These are phyloP conservation scores for Xylariales sp. DNA, from an alignment of 2,329 filamentous ascomycete genomes.

Conservation along the genomic window DNA sequence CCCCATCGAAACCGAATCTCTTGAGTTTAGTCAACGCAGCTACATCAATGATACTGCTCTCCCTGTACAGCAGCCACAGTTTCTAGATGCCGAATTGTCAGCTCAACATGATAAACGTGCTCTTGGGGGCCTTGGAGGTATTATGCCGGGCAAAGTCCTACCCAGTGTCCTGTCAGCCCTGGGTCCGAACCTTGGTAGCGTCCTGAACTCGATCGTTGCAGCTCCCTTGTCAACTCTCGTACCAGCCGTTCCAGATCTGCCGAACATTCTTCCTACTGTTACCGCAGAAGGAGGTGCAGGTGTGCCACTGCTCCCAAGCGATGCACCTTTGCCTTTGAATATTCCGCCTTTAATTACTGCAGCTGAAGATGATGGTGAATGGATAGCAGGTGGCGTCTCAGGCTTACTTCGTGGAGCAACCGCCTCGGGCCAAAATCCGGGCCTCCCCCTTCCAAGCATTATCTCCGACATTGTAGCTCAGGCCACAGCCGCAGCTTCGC, in stretches of 20 bases:
- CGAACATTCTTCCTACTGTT: slow-evolving; percentile 4
- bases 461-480: slow-evolving; percentile 9
- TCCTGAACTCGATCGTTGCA: slow-evolving; percentile 3
- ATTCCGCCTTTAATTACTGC: background rate
- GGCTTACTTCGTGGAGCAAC: slow-evolving; percentile 3
- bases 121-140: slow-evolving; percentile 3
- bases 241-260: slow-evolving; percentile 1
- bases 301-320: slow-evolving; percentile 1
- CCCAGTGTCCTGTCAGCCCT: slow-evolving; percentile 2
- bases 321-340: background rate
- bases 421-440: background rate
- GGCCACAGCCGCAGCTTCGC: slow-evolving; percentile 13
- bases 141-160: slow-evolving; percentile 8
- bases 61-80: background rate
- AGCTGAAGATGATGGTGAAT: slow-evolving; percentile 5
- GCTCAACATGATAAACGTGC: slow-evolving; percentile 8
- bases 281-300: slow-evolving; percentile 5
- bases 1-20: background rate
- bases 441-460: slow-evolving; percentile 12
- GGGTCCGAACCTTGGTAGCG: slow-evolving; percentile 3
- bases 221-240: slow-evolving; percentile 5
- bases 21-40: background rate
- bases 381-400: slow-evolving; percentile 7
- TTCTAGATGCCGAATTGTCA: too few relatives aligned
- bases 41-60: background rate